Evolutionary conservation across 1,284 basidiomycete genomes (phyloP).

Genomic region (Irpex sp.): DNA sequence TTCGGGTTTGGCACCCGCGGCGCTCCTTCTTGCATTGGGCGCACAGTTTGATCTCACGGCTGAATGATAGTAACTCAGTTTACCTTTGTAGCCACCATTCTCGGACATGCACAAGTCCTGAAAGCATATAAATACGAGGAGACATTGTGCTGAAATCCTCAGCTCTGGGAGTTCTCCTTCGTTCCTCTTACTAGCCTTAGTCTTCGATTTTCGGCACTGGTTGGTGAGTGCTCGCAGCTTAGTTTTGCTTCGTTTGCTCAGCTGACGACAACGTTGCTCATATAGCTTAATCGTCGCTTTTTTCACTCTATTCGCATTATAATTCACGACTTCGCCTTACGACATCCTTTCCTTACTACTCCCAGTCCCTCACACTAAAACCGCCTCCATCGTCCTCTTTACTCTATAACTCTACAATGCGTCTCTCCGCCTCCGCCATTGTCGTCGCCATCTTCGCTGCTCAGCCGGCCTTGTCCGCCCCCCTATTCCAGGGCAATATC

Average conservation of each 20-base stretch:
- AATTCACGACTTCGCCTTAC: not conserved
- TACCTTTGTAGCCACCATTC: not conserved
- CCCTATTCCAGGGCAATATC: not conserved
- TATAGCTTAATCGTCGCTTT: not conserved
- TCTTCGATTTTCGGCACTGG: not conserved
- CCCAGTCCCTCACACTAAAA: not conserved
- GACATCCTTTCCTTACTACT: not conserved
- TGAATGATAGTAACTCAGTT: not conserved
- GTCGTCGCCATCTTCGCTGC: not conserved
- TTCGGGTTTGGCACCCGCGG: not conserved
- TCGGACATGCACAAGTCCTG: not conserved
- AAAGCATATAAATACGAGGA: not conserved
- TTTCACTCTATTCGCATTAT: not conserved
- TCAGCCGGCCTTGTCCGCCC: not conserved
- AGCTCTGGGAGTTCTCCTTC: not conserved
- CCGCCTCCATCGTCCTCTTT: not conserved
- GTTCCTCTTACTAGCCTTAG: not conserved
- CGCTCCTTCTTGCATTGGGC: not conserved
- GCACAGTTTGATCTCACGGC: not conserved
- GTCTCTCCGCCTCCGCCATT: not conserved
- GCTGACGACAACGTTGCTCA: not conserved
- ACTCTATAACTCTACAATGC: not conserved
- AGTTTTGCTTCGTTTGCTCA: not conserved
- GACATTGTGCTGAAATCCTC: not conserved
- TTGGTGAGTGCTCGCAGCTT: not conserved